A percentile compares a stretch with the other conserved stretches of the same genome.
These are phyloP conservation scores for Theileria parva DNA, from an alignment of 169 alveolate species.

Conservation along the genomic window DNA sequence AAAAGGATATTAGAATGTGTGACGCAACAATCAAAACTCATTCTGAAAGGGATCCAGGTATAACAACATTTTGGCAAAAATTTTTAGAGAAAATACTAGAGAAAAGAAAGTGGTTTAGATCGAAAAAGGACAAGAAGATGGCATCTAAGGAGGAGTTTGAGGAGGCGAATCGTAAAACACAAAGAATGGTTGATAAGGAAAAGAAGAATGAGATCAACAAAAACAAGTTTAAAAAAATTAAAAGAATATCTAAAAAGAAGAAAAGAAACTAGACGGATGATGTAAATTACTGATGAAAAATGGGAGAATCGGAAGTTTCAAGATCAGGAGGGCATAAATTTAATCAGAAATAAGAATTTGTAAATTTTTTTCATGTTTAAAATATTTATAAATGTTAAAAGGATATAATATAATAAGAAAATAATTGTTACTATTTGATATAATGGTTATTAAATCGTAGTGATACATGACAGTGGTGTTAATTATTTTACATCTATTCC, in stretches of 20 bases:
- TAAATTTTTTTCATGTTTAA: neutral
- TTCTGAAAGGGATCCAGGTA: conserved; percentile 22
- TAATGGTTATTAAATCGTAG: neutral
- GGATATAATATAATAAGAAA: neutral
- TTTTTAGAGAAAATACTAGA: neutral
- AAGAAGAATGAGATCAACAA: neutral
- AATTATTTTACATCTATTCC: neutral
- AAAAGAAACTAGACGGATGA: neutral
- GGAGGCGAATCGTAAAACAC: conserved; percentile 15
- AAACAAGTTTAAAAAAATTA: conserved; percentile 1
- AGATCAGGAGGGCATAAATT: neutral
- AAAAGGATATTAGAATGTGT: conserved; percentile 76
- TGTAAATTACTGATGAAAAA: neutral
- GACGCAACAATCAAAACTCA: conserved; percentile 61
- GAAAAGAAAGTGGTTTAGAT: conserved; percentile 33
- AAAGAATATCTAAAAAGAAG: conserved; percentile 9
- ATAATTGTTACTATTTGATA: no score
- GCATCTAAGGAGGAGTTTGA: conserved; percentile 27
- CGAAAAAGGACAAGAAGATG: conserved; percentile 28
- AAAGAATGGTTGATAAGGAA: conserved; percentile 1
- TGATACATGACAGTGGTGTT: neutral
- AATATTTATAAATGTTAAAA: no score
- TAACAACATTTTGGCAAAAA: neutral
- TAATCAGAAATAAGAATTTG: neutral
- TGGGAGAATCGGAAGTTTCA: neutral